phyloP scores from a whole-genome alignment of 129 eudicot genomes.

The Chrysanthemum makinoi region DNA sequence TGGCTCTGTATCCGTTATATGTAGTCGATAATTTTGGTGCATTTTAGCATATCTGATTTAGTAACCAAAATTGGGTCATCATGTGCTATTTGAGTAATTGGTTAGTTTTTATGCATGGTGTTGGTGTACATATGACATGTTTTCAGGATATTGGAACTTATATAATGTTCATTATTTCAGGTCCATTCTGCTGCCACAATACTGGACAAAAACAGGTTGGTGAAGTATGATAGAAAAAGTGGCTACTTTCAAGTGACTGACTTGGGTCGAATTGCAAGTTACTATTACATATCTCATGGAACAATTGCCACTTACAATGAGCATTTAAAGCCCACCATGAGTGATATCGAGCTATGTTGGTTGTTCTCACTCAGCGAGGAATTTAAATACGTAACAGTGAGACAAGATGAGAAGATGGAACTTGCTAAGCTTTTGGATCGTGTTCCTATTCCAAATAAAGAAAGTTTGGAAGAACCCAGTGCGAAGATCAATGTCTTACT shows the following conservation, averaged over 20 bases:
- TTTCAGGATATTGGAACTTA: neutral
- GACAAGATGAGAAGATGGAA: conserved; percentile 97
- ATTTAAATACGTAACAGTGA: conserved; percentile 82
- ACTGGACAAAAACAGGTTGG: conserved; percentile 78
- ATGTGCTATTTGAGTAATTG: neutral
- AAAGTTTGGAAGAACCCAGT: conserved; percentile 90
- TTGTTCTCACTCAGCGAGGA: conserved; percentile 95
- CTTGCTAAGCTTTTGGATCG: conserved; percentile 85
- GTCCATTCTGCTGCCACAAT: conserved; percentile 87
- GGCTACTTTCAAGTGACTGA: conserved; percentile 93
- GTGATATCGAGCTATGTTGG: conserved; percentile 91
- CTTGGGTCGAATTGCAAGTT: conserved; percentile 96
- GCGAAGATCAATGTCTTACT: conserved; percentile 90
- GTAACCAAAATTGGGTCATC: neutral
- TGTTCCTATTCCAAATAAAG: conserved; percentile 89
- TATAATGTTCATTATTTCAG: conserved; percentile 41
- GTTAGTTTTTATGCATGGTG: neutral
- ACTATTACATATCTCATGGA: conserved; percentile 88
- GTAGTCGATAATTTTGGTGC: neutral
- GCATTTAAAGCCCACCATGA: conserved; percentile 94
- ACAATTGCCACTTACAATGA: conserved; percentile 91
- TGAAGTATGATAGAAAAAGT: conserved; percentile 88
- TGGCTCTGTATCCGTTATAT: neutral
- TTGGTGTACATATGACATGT: neutral
- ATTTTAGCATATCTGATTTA: neutral